Percentiles rank a stretch among this genome's conserved stretches.
Conservation (phyloP, 164 flowering plant genomes). For the Tinospora cordifolia region DNA sequence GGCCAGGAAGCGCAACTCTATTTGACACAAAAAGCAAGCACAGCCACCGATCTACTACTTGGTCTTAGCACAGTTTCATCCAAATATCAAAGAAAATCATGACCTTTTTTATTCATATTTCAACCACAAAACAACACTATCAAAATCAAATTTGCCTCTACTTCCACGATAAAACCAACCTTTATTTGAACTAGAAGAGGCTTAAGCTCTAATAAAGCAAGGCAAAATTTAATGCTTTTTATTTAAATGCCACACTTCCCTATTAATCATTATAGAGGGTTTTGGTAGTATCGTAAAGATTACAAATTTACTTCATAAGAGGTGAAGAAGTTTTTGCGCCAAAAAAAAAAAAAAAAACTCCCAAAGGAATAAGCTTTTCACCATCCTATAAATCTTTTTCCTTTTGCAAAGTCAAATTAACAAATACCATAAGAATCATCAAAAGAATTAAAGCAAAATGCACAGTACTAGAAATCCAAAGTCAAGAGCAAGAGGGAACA, state of each 20-base stretch:
- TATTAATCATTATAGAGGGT: no score
- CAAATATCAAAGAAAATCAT: neutral
- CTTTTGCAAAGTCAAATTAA: no score
- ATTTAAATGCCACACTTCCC: no score
- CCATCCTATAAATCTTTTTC: neutral
- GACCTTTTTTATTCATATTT: neutral
- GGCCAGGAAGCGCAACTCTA: neutral
- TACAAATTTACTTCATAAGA: neutral
- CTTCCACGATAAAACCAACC: no score
- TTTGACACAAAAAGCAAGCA: neutral
- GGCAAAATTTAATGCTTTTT: no score
- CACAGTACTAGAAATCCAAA: neutral
- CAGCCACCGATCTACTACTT: neutral
- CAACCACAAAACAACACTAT: neutral
- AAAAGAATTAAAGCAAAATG: neutral
- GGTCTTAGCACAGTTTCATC: neutral
- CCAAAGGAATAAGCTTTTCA: neutral
- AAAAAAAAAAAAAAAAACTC: no score
- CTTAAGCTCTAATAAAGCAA: no score
- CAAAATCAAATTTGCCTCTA: no score
- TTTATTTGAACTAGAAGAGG: no score
- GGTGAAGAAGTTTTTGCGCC: neutral
- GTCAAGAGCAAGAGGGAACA: neutral
- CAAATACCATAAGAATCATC: neutral
- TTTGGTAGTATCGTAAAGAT: no score